Conservation (phyloP, 108 stramenopile genomes). For the Halocafeteria seosinensis region DNA sequence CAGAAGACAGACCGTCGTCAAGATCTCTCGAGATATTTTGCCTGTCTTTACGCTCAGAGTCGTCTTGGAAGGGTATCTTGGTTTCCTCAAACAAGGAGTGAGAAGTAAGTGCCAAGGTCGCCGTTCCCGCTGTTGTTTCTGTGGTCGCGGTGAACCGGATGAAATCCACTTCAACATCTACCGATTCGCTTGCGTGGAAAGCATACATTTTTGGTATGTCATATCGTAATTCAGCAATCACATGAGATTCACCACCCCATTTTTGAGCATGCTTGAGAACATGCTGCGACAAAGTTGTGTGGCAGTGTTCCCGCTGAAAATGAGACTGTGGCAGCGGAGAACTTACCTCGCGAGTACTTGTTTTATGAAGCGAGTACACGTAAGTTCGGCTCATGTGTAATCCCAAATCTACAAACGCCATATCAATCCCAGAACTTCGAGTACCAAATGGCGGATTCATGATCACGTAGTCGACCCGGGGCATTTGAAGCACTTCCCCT, state of each 20-base stretch:
- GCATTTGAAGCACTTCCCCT: background rate
- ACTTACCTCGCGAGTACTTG: slow-evolving; percentile 62
- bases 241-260: slow-evolving; percentile 44
- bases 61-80: too few species aligned
- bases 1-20: too few species aligned
- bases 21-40: too few species aligned
- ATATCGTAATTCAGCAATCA: slow-evolving; percentile 76
- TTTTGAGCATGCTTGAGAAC: slow-evolving; percentile 36
- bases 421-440: slow-evolving; percentile 24
- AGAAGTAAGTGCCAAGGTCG: too few species aligned
- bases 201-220: slow-evolving; percentile 75
- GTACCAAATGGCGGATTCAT: slow-evolving; percentile 44
- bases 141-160: too few species aligned
- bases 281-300: too few species aligned
- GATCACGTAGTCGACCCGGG: slow-evolving; percentile 26
- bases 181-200: slow-evolving; percentile 61
- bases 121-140: too few species aligned
- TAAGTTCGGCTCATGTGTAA: slow-evolving; percentile 47
- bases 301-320: too few species aligned
- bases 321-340: too few species aligned
- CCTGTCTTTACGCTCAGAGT: too few species aligned
- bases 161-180: slow-evolving; percentile 79
- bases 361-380: slow-evolving; percentile 86
- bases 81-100: too few species aligned
- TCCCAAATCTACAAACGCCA: slow-evolving; percentile 21